Conservation (phyloP, 202 grass and related monocot species). For the Bolboschoenoplectus hybrid region DNA sequence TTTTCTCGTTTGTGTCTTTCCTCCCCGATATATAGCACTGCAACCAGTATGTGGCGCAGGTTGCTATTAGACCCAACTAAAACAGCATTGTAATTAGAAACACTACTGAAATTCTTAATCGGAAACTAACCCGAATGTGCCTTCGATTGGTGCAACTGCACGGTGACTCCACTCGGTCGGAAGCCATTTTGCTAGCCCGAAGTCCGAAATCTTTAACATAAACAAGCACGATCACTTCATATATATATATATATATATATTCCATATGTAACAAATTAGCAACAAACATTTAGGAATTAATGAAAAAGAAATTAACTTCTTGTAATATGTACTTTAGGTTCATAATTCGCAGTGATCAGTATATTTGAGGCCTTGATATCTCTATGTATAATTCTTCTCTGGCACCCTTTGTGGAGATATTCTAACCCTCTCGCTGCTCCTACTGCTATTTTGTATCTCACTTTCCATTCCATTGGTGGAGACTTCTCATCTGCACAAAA, state of each 20-base stretch:
- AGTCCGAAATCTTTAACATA: conserved; percentile 78
- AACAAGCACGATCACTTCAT: conserved; percentile 1
- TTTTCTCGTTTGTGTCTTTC: not conserved
- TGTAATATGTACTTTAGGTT: conserved; percentile 58
- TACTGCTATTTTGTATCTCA: conserved; percentile 59
- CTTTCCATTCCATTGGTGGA: conserved; percentile 58
- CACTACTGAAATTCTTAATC: not conserved
- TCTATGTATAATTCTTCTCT: conserved; percentile 75
- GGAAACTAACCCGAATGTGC: conserved; percentile 67
- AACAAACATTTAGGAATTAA: conserved; percentile 4
- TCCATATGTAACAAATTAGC: not conserved
- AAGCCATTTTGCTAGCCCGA: conserved; percentile 93
- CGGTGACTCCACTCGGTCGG: conserved; percentile 92
- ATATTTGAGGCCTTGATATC: conserved; percentile 97
- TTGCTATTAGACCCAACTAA: not conserved
- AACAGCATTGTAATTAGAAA: not conserved
- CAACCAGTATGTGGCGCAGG: not conserved
- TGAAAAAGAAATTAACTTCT: not conserved
- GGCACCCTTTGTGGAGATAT: conserved; percentile 85
- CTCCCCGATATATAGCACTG: not conserved
- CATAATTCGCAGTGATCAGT: conserved; percentile 75
- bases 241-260: not conserved
- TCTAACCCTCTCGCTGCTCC: conserved; percentile 70
- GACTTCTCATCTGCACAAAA: conserved; percentile 39
- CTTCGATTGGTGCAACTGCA: conserved; percentile 85